Base-by-base conservation (phyloP, 1,139 yeast species). In the Saccharomycopsis hybrid region DNA sequence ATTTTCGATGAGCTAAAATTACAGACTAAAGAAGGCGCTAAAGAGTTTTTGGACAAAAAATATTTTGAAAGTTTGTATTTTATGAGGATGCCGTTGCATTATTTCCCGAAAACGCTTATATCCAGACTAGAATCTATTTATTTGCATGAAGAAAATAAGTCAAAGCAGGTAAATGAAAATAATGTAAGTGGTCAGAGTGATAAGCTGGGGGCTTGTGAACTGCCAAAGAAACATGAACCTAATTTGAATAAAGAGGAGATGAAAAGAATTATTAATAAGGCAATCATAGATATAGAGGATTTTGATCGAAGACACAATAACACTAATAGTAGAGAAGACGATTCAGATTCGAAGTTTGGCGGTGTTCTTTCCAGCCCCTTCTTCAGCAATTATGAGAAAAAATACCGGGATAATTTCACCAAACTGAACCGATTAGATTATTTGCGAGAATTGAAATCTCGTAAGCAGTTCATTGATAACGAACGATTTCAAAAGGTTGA, bases 101-200 rank as follows among this genome's bases (percentile, higher is more conserved):
- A 53, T 43, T 53, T 53, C 39, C 39, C 52, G 2, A 53, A 53
- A 31, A 41, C 54, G 2, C 28, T 50, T 3, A 33, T 53, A 5
- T 36, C 54, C 4, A 36, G 51, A 30, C 25, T 53, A 7, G 55
- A 53, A 27, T 49, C 53, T 3, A 47, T 47, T 13, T 44, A 31
- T 28, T n/a, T 32, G 39, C 2, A 8, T 42, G 30, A 18, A 13
- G 13, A 35, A 3, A 28, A 35, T 2, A 3, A 3, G 41, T 2
- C 25, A 11, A 8, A 4, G 13, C 8, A 18, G 1, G 18, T 5
- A 2, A 18, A 38, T 25, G 25, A 13, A 36, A 36, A 29, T 40
- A n/a, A 32, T n/a, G 3, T 25, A 28, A n/a, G 25, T 9, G 4
- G 7, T 13, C 4, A 24, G 4, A 29, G 28, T 18, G 32, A 32